A percentile compares a stretch with the other conserved stretches of the same genome.
Conservation (phyloP, 768 basidiomycete genomes). For the Kwoniella botswanensis region DNA sequence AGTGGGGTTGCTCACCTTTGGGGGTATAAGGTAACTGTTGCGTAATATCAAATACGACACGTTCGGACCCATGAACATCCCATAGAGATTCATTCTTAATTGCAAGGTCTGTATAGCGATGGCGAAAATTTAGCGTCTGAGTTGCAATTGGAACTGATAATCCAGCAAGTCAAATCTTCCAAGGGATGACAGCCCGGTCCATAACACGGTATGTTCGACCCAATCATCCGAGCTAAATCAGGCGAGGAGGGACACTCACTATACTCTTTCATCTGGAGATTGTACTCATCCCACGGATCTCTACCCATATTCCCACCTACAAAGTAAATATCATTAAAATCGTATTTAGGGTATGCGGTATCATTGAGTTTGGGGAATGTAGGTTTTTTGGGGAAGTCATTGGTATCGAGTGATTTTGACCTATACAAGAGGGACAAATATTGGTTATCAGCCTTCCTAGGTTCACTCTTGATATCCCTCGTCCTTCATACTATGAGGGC, state of each 20-base stretch:
- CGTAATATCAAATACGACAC: constrained; percentile 30
- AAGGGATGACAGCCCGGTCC: no score
- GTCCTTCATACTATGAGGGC: no score
- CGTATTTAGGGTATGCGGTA: neutral
- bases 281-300: constrained; percentile 6
- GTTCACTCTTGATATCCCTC: no score
- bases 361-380: constrained; percentile 4
- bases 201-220: no score
- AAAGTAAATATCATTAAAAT: constrained; percentile 28
- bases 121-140: no score
- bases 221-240: no score
- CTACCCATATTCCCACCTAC: constrained; percentile 5
- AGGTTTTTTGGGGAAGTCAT: constrained; percentile 31
- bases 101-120: constrained; percentile 23
- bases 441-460: neutral
- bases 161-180: no score
- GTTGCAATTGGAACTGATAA: no score
- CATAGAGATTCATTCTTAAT: constrained; percentile 30
- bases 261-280: constrained; percentile 18
- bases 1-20: neutral
- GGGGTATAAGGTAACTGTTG: constrained; percentile 10
- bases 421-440: neutral
- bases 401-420: neutral
- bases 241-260: constrained; percentile 15
- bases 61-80: constrained; percentile 34